Conservation (phyloP, 2,329 filamentous ascomycete species). For the Ambrosiella xylebori region DNA sequence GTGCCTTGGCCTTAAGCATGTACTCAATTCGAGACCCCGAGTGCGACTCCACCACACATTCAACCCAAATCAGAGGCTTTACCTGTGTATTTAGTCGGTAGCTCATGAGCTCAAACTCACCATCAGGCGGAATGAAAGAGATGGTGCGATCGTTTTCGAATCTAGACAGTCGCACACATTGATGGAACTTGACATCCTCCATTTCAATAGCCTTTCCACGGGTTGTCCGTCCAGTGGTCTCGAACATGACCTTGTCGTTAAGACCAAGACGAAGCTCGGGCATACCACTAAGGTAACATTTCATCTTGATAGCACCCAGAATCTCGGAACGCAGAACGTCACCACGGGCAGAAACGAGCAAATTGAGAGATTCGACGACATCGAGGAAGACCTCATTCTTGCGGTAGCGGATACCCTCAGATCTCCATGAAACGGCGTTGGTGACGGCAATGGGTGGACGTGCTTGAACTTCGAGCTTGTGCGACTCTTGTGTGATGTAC, state of each 20-base stretch:
- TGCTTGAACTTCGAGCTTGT: conserved; percentile 94
- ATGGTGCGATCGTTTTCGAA: conserved; percentile 99
- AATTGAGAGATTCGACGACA: conserved; percentile 88
- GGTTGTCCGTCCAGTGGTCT: conserved; percentile 85
- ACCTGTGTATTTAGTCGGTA: conserved; percentile 97
- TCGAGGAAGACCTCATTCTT: conserved; percentile 99
- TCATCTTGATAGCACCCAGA: conserved; percentile 96
- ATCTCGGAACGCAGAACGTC: conserved; percentile 95
- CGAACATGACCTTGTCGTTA: conserved; percentile 99
- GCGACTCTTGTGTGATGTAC: conserved; percentile 97
- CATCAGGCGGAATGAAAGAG: conserved; percentile 95
- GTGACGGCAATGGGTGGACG: conserved; percentile 94
- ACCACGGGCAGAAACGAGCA: conserved; percentile 83
- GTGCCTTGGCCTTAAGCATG: conserved; percentile 94
- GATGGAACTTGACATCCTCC: conserved; percentile 99
- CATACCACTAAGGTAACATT: conserved; percentile 97
- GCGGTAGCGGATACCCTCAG: conserved; percentile 91
- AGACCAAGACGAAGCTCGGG: conserved; percentile 83
- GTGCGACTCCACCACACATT: conserved; percentile 92
- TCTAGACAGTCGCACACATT: conserved; percentile 84
- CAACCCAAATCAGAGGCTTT: conserved; percentile 96
- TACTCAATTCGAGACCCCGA: conserved; percentile 93
- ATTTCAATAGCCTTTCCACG: conserved; percentile 96
- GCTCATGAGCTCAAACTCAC: conserved; percentile 98
- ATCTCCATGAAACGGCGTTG: conserved; percentile 95